Conservation (phyloP, 345 rosid species). For the Eucalyptus pumila region DNA sequence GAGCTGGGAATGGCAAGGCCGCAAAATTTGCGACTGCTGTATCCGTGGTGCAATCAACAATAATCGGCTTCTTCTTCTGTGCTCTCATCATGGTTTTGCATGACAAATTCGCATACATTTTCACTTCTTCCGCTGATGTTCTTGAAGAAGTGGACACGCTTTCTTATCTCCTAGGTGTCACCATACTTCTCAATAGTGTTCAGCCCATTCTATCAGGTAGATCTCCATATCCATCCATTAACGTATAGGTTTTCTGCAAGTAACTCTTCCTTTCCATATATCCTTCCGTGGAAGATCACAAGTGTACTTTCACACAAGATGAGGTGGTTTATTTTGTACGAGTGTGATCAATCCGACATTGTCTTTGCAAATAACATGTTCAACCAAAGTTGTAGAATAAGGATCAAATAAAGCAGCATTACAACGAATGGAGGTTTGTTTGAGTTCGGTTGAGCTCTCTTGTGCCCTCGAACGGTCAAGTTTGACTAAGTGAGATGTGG, state of each 20-base stretch:
- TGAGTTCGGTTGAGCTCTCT: background rate
- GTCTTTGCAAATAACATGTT: background rate
- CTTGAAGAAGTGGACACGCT: constrained; percentile 8
- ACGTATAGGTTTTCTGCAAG: background rate
- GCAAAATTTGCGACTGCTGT: constrained; percentile 16
- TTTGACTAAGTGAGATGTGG: background rate
- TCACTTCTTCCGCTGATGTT: constrained; percentile 16
- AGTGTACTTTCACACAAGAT: background rate
- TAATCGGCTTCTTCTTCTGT: constrained; percentile 13
- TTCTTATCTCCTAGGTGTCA: constrained; percentile 6
- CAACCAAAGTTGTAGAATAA: background rate
- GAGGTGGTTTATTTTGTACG: background rate
- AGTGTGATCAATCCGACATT: background rate
- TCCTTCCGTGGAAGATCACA: background rate
- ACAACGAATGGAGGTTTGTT: background rate
- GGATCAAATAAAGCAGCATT: background rate
- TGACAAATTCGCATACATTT: constrained; percentile 5
- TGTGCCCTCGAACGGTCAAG: background rate
- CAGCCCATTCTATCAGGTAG: constrained; percentile 28
- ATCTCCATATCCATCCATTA: background rate
- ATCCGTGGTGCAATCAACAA: constrained; percentile 8
- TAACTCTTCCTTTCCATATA: background rate
- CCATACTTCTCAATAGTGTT: constrained; percentile 24
- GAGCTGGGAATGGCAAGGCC: constrained; percentile 26
- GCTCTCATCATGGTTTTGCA: constrained; percentile 2